A percentile compares a stretch with the other conserved stretches of the same genome.
phyloP scores from a whole-genome alignment of 1,284 basidiomycete species.

The Cryptococcus sp. region DNA sequence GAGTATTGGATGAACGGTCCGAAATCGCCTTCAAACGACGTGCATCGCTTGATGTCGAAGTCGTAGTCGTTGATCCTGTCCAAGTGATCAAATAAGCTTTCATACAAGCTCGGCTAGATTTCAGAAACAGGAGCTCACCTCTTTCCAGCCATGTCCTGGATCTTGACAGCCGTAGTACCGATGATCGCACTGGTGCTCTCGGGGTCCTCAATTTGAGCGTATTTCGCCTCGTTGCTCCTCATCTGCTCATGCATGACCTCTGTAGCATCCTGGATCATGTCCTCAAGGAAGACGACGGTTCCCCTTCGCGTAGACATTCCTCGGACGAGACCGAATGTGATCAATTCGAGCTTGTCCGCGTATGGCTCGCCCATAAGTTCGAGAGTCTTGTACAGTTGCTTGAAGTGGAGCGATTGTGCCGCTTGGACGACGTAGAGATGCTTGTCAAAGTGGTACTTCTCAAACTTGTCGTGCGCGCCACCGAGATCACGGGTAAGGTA shows the following conservation, averaged over 20 bases:
- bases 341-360: slow-evolving; percentile 78
- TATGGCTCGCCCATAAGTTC: slow-evolving; percentile 87
- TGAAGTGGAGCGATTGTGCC: slow-evolving; percentile 92
- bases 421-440: slow-evolving; percentile 95
- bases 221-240: slow-evolving; percentile 92
- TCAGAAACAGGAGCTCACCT: slow-evolving; percentile 58
- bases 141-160: slow-evolving; percentile 96
- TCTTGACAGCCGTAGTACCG: slow-evolving; percentile 95
- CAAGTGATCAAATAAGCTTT: not conserved
- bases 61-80: slow-evolving; percentile 91
- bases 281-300: slow-evolving; percentile 92
- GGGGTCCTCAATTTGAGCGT: slow-evolving; percentile 84
- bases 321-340: slow-evolving; percentile 89
- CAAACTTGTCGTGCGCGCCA: slow-evolving; percentile 88
- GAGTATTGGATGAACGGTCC: slow-evolving; percentile 94
- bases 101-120: not conserved
- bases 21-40: slow-evolving; percentile 95
- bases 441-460: slow-evolving; percentile 94
- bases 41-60: slow-evolving; percentile 94
- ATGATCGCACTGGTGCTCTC: slow-evolving; percentile 79
- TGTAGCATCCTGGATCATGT: slow-evolving; percentile 90
- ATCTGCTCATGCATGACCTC: slow-evolving; percentile 96
- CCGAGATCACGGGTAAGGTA: slow-evolving; percentile 99
- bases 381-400: slow-evolving; percentile 93
- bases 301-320: slow-evolving; percentile 99